Conservation (phyloP, 2,329 filamentous ascomycete species). For the Exophiala sp. region DNA sequence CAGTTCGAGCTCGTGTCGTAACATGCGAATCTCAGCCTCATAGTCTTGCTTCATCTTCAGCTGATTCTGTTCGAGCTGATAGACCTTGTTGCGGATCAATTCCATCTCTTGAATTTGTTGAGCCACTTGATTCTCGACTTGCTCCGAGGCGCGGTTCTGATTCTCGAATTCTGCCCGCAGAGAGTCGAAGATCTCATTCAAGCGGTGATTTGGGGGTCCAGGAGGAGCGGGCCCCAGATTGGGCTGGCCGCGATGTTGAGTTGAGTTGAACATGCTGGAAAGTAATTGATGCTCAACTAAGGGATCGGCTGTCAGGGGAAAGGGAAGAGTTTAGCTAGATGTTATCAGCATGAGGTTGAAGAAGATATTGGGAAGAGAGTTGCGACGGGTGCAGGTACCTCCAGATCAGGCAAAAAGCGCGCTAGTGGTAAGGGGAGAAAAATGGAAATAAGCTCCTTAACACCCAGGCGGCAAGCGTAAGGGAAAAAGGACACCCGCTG, state of each 20-base stretch:
- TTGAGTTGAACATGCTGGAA: slow-evolving; percentile 28
- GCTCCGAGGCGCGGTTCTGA: slow-evolving; percentile 74
- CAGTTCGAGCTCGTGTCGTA: slow-evolving; percentile 82
- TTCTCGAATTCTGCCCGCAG: slow-evolving; percentile 87
- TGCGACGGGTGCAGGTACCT: slow-evolving; percentile 18
- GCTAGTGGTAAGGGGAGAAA: slow-evolving; percentile 28
- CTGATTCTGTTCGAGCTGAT: slow-evolving; percentile 85
- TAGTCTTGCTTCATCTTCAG: slow-evolving; percentile 89
- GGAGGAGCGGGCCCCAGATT: slow-evolving; percentile 45
- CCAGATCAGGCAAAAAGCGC: slow-evolving; percentile 10
- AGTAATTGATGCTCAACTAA: neutral
- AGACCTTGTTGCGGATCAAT: slow-evolving; percentile 88
- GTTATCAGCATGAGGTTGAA: slow-evolving; percentile 3
- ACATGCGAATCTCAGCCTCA: slow-evolving; percentile 80
- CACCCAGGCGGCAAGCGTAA: slow-evolving; percentile 2
- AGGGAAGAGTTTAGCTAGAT: slow-evolving; percentile 1
- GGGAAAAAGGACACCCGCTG: neutral
- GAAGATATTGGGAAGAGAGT: slow-evolving; percentile 1
- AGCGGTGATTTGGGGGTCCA: slow-evolving; percentile 59
- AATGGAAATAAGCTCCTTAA: slow-evolving; percentile 20
- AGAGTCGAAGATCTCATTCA: slow-evolving; percentile 89
- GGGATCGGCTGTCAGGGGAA: neutral
- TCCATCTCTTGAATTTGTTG: slow-evolving; percentile 93
- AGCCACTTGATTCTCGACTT: slow-evolving; percentile 93
- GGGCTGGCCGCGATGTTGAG: slow-evolving; percentile 28